These are phyloP conservation scores for Cercis canadensis DNA, from an alignment of 306 rosid genomes.

Conservation along the genomic window DNA sequence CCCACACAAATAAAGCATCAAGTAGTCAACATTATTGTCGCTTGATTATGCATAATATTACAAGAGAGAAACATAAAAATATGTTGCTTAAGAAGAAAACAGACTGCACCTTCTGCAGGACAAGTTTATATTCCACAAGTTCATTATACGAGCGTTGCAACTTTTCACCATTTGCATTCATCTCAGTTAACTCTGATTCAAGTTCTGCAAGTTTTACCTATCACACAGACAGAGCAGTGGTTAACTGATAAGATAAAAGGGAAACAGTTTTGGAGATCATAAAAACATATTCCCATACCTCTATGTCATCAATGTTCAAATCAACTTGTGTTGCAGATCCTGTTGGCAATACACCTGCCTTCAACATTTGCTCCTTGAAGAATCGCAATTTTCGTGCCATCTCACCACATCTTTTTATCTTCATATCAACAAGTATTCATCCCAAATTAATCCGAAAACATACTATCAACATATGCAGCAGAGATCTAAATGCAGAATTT, in stretches of 20 bases:
- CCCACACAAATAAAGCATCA: conserved; percentile 15
- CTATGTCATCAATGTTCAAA: conserved; percentile 75
- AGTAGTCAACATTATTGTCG: not conserved
- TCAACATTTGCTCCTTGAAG: conserved; percentile 91
- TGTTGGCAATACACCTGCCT: conserved; percentile 72
- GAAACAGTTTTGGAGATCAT: conserved; percentile 10
- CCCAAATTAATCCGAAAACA: conserved; percentile 31
- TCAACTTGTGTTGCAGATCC: conserved; percentile 46
- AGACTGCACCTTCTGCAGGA: conserved; percentile 77
- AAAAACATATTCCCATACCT: conserved; percentile 56
- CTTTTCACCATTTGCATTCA: conserved; percentile 92
- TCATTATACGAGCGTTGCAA: conserved; percentile 89
- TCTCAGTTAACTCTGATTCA: conserved; percentile 86
- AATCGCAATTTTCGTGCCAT: conserved; percentile 90
- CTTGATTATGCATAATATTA: conserved; percentile 9
- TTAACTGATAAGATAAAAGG: conserved; percentile 16
- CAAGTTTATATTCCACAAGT: conserved; percentile 87
- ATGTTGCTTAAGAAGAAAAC: conserved; percentile 31
- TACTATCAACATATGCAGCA: conserved; percentile 9
- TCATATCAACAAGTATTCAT: conserved; percentile 34
- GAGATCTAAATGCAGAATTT: conserved; percentile 17
- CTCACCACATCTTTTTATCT: conserved; percentile 96
- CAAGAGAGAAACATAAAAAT: conserved; percentile 15
- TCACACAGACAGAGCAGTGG: conserved; percentile 33
- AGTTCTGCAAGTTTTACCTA: conserved; percentile 90